Evolutionary conservation across 2,329 filamentous ascomycete species (phyloP), one percentile per base, ranked within the genome.

Genomic region (Teratosphaeria pseudoeucalypti): DNA sequence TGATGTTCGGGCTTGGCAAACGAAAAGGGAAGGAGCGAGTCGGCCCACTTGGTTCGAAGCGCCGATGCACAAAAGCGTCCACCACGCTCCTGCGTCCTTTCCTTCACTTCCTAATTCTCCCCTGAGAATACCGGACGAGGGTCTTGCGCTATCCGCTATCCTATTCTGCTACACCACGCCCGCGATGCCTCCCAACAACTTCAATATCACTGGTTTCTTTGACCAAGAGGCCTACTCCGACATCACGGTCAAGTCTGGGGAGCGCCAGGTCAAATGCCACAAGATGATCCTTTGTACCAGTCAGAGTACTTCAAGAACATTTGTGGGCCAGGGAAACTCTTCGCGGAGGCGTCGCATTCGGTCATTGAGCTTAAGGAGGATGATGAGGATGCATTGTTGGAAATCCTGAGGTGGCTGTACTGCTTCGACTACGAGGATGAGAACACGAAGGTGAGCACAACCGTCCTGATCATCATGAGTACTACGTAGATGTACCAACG

Each of bases 361-460:
- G 26, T 52, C 0, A 56, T 63, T 27, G 55, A 61, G 34, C 34
- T 63, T 1, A 53, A 59, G 32, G 59, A 59, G 5, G 59, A 63
- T 34, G 57, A 61, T 39, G 47, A 58, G 23, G 59, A 60, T 9
- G 61, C 57, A 0, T 57, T 59, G 10, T 52, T 59, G 34, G 61
- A 59, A 12, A 57, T 63, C 54, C 57, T 63, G 26, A 57, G 59
- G 23, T 61, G 59, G 58, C 43, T 61, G 14, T 63, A 63, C 49
- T 55, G 54, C 37, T 61, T 61, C 52, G 57, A 61, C 26, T 63
- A 63, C 39, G 54, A 61, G 16, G 23, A 43, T 2, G 3, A 23
- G 0, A 26, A 32, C 34, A 16, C 19, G 2, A 14, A 49, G 14
- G 47, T 26, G 26, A 26, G 29, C 16, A 14, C n/a, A 12, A 16